These are phyloP conservation scores for Colletotrichum karsti DNA, from an alignment of 2,329 filamentous ascomycete species.

Conservation along the genomic window DNA sequence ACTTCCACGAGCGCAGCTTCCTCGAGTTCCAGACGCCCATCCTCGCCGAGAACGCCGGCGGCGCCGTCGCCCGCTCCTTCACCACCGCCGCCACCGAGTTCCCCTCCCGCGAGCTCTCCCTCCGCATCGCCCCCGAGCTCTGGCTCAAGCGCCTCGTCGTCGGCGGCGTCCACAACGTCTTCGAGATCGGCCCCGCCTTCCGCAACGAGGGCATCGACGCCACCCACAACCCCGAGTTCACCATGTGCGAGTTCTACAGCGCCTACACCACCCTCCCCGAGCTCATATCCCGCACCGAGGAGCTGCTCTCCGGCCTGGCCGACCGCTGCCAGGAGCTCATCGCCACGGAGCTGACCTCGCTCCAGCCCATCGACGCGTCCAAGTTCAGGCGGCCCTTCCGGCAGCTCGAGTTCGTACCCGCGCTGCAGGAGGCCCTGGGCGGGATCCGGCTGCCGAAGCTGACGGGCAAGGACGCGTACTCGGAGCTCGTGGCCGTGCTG, in stretches of 20 bases:
- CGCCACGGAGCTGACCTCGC: constrained; percentile 50
- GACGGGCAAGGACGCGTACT: constrained; percentile 60
- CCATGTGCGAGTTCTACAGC: constrained; percentile 96
- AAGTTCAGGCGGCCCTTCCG: constrained; percentile 65
- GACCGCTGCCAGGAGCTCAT: constrained; percentile 57
- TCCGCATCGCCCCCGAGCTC: constrained; percentile 92
- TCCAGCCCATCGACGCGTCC: constrained; percentile 57
- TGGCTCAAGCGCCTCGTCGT: constrained; percentile 94
- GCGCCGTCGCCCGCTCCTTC: constrained; percentile 88
- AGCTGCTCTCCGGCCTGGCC: constrained; percentile 70
- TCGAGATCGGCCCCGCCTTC: constrained; percentile 92
- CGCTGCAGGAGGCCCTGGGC: constrained; percentile 75
- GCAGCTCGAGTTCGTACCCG: constrained; percentile 83
- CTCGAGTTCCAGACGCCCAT: constrained; percentile 93
- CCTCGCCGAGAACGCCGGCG: constrained; percentile 82
- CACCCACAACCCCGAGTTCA: constrained; percentile 97
- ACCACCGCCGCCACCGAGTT: constrained; percentile 82
- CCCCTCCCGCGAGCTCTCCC: constrained; percentile 72
- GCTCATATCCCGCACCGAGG: constrained; percentile 80
- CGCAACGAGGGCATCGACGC: constrained; percentile 92
- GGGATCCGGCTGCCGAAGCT: constrained; percentile 73
- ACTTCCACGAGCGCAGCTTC: constrained; percentile 77
- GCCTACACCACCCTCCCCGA: constrained; percentile 81
- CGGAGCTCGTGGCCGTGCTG: constrained; percentile 61
- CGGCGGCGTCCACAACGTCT: constrained; percentile 87